Evolutionary conservation across 225 moss, liverwort and hornwort species (phyloP).

Genomic region (Sphagnum tenellum): DNA sequence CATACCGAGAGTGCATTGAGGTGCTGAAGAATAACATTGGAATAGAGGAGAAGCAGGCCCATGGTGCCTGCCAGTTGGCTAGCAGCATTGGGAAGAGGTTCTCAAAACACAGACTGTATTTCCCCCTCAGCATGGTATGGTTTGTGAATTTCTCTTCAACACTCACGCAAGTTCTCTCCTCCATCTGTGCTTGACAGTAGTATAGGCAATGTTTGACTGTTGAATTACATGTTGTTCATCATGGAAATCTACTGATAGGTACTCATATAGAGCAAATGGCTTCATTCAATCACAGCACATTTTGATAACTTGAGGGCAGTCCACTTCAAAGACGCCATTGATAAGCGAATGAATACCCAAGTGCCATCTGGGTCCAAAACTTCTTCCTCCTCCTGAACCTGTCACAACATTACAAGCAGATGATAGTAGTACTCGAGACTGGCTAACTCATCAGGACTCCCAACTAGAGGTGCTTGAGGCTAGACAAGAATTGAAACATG

Average conservation of each 20-base stretch:
- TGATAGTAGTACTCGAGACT: slow-evolving; percentile 28
- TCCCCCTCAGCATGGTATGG: slow-evolving; percentile 97
- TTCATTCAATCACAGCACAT: slow-evolving; percentile 71
- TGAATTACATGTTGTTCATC: too few relatives aligned
- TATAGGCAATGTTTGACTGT: too few relatives aligned
- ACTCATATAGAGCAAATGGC: slow-evolving; percentile 77
- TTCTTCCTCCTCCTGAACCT: slow-evolving; percentile 30
- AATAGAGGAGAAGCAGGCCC: slow-evolving; percentile 52
- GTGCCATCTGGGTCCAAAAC: slow-evolving; percentile 59
- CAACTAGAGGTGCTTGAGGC: slow-evolving; percentile 51
- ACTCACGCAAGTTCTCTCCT: too few relatives aligned
- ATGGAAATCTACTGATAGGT: too few relatives aligned
- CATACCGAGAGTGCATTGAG: slow-evolving; percentile 88
- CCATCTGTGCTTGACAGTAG: not conserved
- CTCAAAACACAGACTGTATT: slow-evolving; percentile 64
- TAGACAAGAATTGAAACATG: slow-evolving; percentile 68
- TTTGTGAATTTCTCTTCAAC: slow-evolving; percentile 32
- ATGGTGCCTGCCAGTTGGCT: slow-evolving; percentile 69
- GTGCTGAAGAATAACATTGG: slow-evolving; percentile 74
- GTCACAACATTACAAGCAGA: slow-evolving; percentile 19
- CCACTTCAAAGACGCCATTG: slow-evolving; percentile 82
- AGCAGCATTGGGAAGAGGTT: slow-evolving; percentile 42
- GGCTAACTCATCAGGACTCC: slow-evolving; percentile 28
- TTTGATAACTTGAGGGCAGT: slow-evolving; percentile 80
- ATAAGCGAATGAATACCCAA: slow-evolving; percentile 71